These are phyloP conservation scores for Trichoderma sp. DNA, from an alignment of 2,329 filamentous ascomycete genomes.

Conservation along the genomic window DNA sequence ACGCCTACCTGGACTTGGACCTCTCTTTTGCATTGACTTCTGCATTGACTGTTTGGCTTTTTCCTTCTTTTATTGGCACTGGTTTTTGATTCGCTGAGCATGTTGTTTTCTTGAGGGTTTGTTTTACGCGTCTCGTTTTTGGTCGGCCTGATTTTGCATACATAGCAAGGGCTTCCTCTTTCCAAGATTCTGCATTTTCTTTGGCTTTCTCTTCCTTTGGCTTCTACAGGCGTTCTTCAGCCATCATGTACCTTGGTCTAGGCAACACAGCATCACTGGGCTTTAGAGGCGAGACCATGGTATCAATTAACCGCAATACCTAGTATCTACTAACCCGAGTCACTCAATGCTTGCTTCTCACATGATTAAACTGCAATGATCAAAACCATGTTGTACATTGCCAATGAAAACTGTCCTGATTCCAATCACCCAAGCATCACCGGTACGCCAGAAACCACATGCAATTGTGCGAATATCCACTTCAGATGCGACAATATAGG, in stretches of 20 bases:
- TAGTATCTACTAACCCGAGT: neutral
- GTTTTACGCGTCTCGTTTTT: neutral
- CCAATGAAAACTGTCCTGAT: neutral
- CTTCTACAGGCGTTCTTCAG: slow-evolving; percentile 13
- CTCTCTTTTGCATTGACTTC: too few species aligned
- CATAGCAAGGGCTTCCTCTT: neutral
- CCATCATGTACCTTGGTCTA: neutral
- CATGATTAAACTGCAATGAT: neutral
- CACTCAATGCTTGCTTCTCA: neutral
- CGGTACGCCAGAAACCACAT: slow-evolving; percentile 12
- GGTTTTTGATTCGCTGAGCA: too few species aligned
- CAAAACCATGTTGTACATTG: neutral
- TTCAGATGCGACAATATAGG: neutral
- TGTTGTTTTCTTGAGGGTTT: too few species aligned
- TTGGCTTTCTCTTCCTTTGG: neutral
- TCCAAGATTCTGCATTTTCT: neutral
- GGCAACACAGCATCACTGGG: neutral
- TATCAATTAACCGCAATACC: slow-evolving; percentile 1
- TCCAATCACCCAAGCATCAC: neutral
- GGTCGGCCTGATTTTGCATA: neutral
- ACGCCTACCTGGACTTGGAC: too few species aligned
- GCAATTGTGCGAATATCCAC: neutral
- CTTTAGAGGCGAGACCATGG: neutral
- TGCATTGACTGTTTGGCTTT: too few species aligned
- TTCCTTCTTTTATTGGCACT: too few species aligned